Evolutionary conservation across 257 asterid genomes (phyloP).

Genomic region (Gardenia jasminoides): DNA sequence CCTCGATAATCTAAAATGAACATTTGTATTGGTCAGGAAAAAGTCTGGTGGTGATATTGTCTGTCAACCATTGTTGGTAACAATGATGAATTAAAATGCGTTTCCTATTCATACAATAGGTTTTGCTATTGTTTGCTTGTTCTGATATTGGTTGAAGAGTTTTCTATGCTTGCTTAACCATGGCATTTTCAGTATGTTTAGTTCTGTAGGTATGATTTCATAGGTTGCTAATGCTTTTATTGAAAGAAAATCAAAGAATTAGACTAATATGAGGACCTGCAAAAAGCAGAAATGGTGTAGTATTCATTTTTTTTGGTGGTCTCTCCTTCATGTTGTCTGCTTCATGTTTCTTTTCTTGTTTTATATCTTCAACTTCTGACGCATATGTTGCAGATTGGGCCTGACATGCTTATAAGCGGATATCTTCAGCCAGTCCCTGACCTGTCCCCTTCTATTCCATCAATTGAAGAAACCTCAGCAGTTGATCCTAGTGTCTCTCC

Average conservation of each 20-base stretch:
- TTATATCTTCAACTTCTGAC: not conserved
- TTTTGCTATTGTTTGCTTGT: not conserved
- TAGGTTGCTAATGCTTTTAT: not conserved
- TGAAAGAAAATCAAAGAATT: not conserved
- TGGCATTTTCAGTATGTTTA: not conserved
- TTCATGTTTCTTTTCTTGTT: not conserved
- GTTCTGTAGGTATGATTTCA: not conserved
- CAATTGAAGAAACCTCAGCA: slow-evolving; percentile 70
- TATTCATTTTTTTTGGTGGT: not conserved
- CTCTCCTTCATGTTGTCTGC: not conserved
- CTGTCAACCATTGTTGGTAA: not conserved
- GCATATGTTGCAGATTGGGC: slow-evolving; percentile 62
- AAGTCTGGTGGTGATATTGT: not conserved
- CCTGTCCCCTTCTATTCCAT: slow-evolving; percentile 79
- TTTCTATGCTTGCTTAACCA: not conserved
- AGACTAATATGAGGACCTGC: not conserved
- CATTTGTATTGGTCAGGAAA: no score
- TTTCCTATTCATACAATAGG: no score
- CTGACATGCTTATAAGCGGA: slow-evolving; percentile 95
- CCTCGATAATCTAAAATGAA: not conserved
- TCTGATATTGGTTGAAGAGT: not conserved
- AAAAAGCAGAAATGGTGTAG: not conserved
- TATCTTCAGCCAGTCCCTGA: slow-evolving; percentile 97
- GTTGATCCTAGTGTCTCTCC: slow-evolving; percentile 89
- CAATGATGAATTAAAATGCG: not conserved